Evolutionary conservation across 192 early-diverging fungal species (phyloP), one percentile per base, ranked within the genome.

Genomic region (Backusella psychrophila): DNA sequence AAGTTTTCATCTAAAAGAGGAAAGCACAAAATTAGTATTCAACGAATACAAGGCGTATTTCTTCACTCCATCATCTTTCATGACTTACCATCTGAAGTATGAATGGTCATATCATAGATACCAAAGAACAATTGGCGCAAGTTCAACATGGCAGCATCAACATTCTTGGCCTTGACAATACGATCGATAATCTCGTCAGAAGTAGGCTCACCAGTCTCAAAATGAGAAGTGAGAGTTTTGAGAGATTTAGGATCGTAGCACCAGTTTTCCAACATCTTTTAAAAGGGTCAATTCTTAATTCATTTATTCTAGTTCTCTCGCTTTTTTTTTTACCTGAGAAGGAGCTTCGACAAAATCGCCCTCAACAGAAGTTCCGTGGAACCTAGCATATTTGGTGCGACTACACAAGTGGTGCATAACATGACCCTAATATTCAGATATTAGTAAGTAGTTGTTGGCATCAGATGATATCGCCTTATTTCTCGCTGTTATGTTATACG

Each of bases 281-380:
- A 5, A 26, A 63, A 14, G 29, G 34, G 35, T 23, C 42, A 35
- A 44, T 71, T 12, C 15, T 17, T 67, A 19, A 26, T 39, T 38
- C 9, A 31, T 15, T 41, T 5, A 17, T 26, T 33, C 33, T 33
- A 33, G 33, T 3, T 3, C 33, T 33, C 33, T 33, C 33, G 33
- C 33, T 33, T 33, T 33, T 31, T 31, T 31, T 70, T 38, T 31
- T 77, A 81, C 80, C 71, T 95, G 93, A 34, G 91, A 92, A 17
- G 95, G 95, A 31, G 92, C 93, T 86, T 96, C 95, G 29, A 96
- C 91, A 86, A 96, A 96, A 81, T 96, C 95, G 70, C 89, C 81
- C 73, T 94, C 92, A 46, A 92, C 86, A 52, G 83, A 84, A 21
- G 93, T 93, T 65, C 94, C 94, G 42, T 95, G 93, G 78, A 95